A percentile compares a stretch with the other conserved stretches of the same genome.
These are phyloP conservation scores for Lagenaria siceraria DNA, from an alignment of 306 rosid species.

Conservation along the genomic window DNA sequence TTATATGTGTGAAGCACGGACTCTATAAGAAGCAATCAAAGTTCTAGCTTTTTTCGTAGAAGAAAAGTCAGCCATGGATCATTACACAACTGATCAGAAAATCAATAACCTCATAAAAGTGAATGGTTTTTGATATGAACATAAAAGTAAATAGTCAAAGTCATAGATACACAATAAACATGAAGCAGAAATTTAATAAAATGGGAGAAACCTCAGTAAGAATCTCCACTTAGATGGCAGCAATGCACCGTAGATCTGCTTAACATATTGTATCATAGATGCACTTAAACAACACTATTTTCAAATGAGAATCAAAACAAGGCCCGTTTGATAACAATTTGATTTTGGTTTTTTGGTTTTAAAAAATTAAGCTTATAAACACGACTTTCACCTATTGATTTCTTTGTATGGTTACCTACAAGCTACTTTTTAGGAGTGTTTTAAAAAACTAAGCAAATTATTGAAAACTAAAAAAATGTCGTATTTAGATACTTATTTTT, in stretches of 20 bases:
- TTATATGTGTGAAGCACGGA: background rate
- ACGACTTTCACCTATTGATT: too few species aligned
- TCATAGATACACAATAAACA: background rate
- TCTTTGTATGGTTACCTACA: too few species aligned
- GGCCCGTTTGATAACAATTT: too few species aligned
- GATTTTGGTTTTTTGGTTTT: too few species aligned
- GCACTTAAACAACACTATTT: background rate
- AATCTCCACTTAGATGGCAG: background rate
- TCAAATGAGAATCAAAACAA: background rate
- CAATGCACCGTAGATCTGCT: background rate
- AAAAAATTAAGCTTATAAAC: too few species aligned
- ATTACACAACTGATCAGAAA: background rate
- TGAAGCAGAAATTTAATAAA: background rate
- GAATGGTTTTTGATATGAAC: background rate
- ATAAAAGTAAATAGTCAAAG: background rate
- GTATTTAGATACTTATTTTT: too few species aligned
- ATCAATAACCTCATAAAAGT: background rate
- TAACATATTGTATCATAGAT: background rate
- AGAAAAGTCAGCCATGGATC: background rate
- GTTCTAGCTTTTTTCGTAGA: background rate
- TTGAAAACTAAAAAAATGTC: too few species aligned
- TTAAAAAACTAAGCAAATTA: too few species aligned
- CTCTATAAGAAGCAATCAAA: background rate
- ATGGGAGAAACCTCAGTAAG: background rate
- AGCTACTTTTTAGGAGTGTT: too few species aligned